Percentiles rank a stretch among this genome's conserved stretches.
Evolutionary conservation across 345 rosid genomes (phyloP).

Genomic region (Gossypium ekmanianum): DNA sequence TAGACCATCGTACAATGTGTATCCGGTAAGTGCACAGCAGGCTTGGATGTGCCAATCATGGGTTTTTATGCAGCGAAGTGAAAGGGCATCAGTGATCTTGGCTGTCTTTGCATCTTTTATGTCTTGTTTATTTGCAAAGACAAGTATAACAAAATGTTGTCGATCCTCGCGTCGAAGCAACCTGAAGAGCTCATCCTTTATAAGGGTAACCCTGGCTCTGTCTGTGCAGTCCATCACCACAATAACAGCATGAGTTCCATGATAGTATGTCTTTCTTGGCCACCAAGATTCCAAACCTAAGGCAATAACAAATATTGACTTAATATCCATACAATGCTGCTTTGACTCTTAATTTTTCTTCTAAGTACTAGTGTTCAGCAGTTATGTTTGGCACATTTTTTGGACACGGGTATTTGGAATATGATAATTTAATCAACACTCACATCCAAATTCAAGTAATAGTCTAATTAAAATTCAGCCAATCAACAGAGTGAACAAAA

Average conservation of each 20-base stretch:
- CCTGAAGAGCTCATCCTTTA: constrained; percentile 81
- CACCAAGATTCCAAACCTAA: constrained; percentile 97
- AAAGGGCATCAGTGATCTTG: constrained; percentile 77
- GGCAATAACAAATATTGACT: not conserved
- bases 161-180: constrained; percentile 81
- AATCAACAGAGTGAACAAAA: too few relatives aligned
- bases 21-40: constrained; percentile 83
- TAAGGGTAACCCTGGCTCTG: constrained; percentile 63
- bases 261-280: constrained; percentile 91
- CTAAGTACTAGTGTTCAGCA: too few relatives aligned
- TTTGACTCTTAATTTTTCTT: too few relatives aligned
- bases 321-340: not conserved
- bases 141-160: constrained; percentile 68
- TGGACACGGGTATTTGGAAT: too few relatives aligned
- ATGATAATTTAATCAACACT: too few relatives aligned
- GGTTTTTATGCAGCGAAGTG: constrained; percentile 87
- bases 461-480: too few relatives aligned
- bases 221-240: constrained; percentile 42
- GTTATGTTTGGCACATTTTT: too few relatives aligned
- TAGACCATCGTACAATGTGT: constrained; percentile 75
- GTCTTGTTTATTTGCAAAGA: constrained; percentile 91
- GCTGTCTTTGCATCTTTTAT: constrained; percentile 89
- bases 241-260: constrained; percentile 86
- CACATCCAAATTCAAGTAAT: too few relatives aligned
- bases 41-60: constrained; percentile 99